Percentiles rank a stretch among this genome's conserved stretches.
Conservation (phyloP, 2,329 filamentous ascomycete species). For the Ascochyta viciae-villosae region DNA sequence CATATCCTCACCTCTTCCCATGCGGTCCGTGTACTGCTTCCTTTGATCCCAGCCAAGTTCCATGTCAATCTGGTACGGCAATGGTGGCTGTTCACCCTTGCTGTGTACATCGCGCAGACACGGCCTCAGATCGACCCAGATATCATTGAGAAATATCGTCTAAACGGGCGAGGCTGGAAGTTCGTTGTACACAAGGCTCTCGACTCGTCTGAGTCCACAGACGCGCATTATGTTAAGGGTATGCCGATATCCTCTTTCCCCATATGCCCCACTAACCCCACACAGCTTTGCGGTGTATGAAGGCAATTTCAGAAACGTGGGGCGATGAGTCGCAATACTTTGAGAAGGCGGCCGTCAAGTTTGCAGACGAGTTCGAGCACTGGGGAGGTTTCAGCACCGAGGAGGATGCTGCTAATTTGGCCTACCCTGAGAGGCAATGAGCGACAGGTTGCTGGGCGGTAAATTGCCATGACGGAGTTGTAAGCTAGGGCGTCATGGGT, state of each 20-base stretch:
- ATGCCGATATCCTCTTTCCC: slow-evolving; percentile 13
- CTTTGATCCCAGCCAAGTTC: slow-evolving; percentile 74
- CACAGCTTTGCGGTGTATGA: slow-evolving; percentile 73
- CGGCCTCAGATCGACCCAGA: slow-evolving; percentile 75
- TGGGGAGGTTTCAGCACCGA: slow-evolving; percentile 63
- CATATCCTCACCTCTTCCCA: slow-evolving; percentile 87
- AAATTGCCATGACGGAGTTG: slow-evolving; percentile 12
- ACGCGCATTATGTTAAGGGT: slow-evolving; percentile 89
- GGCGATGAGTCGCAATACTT: slow-evolving; percentile 72
- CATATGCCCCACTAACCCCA: slow-evolving; percentile 4
- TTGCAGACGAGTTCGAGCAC: slow-evolving; percentile 75
- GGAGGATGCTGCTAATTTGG: slow-evolving; percentile 33
- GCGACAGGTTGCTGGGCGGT: slow-evolving; percentile 3
- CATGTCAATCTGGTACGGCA: slow-evolving; percentile 78
- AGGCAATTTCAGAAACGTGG: slow-evolving; percentile 77
- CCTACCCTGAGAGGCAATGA: slow-evolving; percentile 33
- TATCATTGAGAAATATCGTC: slow-evolving; percentile 63
- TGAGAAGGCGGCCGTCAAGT: slow-evolving; percentile 71
- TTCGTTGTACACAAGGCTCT: slow-evolving; percentile 77
- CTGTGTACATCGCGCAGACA: slow-evolving; percentile 77
- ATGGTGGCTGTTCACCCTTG: slow-evolving; percentile 87
- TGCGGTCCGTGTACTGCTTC: slow-evolving; percentile 84
- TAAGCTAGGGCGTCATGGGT: not conserved
- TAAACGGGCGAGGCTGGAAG: slow-evolving; percentile 75
- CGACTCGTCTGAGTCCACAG: slow-evolving; percentile 69